phyloP scores from a whole-genome alignment of 2,329 filamentous ascomycete genomes.

The Akanthomyces muscarius region DNA sequence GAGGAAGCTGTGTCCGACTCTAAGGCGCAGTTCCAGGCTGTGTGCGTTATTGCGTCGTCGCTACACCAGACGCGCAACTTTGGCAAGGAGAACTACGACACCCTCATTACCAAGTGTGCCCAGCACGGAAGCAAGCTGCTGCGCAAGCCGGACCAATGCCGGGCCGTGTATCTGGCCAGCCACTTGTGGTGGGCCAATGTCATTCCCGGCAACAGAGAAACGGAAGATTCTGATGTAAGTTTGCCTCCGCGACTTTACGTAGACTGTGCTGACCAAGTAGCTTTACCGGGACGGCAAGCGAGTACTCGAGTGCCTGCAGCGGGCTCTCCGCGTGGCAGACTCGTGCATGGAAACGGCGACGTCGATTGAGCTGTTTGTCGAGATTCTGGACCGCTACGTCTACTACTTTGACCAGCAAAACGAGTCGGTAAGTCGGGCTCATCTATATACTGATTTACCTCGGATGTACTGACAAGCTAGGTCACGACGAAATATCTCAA shows the following conservation, averaged over 20 bases:
- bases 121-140: conserved; percentile 94
- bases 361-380: conserved; percentile 95
- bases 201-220: conserved; percentile 69
- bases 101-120: conserved; percentile 94
- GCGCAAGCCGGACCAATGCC: conserved; percentile 96
- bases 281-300: conserved; percentile 96
- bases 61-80: conserved; percentile 88
- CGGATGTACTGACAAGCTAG: conserved; percentile 31
- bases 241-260: too few relatives aligned
- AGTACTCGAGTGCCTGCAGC: conserved; percentile 92
- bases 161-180: conserved; percentile 92
- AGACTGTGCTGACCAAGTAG: conserved; percentile 41
- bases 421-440: conserved; percentile 64
- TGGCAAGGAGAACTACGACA: conserved; percentile 96
- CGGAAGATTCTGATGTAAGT: conserved; percentile 74
- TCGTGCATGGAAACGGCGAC: conserved; percentile 99
- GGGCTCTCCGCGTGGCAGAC: conserved; percentile 91
- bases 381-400: conserved; percentile 96
- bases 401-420: conserved; percentile 99
- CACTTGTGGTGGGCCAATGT: conserved; percentile 98
- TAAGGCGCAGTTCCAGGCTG: conserved; percentile 94
- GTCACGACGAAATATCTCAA: conserved; percentile 97
- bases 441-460: not conserved
- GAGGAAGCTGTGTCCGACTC: conserved; percentile 95
- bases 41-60: conserved; percentile 87